Evolutionary conservation across 345 rosid genomes (phyloP).

Genomic region (Noccaea caerulescens): DNA sequence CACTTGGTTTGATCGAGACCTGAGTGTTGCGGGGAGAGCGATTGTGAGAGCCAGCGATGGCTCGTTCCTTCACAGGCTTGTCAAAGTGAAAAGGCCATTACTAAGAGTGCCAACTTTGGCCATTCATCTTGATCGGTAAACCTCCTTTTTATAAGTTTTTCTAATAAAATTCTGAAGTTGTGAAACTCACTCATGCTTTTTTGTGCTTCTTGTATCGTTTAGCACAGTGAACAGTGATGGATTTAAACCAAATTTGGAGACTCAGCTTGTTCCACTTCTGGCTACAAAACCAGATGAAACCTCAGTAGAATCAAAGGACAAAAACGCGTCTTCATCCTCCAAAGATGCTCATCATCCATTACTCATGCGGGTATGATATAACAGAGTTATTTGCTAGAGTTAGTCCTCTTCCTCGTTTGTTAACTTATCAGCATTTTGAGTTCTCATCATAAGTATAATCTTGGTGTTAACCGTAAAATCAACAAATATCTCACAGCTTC

Average conservation of each 20-base stretch:
- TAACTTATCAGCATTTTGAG: not conserved
- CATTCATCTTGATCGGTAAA: conserved; percentile 86
- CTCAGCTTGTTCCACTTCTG: conserved; percentile 78
- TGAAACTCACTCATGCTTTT: conserved; percentile 28
- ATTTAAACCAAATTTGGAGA: conserved; percentile 91
- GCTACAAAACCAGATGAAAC: conserved; percentile 66
- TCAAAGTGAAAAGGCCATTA: conserved; percentile 81
- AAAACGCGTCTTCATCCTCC: conserved; percentile 47
- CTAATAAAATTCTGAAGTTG: not conserved
- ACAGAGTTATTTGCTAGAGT: not conserved
- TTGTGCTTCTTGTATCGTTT: conserved; percentile 47
- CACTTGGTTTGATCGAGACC: conserved; percentile 96
- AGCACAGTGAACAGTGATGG: conserved; percentile 93
- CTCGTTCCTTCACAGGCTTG: conserved; percentile 76
- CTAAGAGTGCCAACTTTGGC: conserved; percentile 87
- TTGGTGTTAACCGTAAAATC: not conserved
- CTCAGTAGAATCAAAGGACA: conserved; percentile 56
- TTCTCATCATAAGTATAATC: not conserved
- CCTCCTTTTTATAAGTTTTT: conserved; percentile 1
- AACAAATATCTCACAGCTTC: conserved; percentile 1
- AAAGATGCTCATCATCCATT: conserved; percentile 79
- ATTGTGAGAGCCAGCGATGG: conserved; percentile 71
- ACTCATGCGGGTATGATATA: conserved; percentile 73
- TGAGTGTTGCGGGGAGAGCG: conserved; percentile 94
- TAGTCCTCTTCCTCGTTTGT: conserved; percentile 5